Evolutionary conservation across 2,329 filamentous ascomycete genomes (phyloP), one percentile per base, ranked within the genome.

Genomic region (Exophiala dermatitidis): DNA sequence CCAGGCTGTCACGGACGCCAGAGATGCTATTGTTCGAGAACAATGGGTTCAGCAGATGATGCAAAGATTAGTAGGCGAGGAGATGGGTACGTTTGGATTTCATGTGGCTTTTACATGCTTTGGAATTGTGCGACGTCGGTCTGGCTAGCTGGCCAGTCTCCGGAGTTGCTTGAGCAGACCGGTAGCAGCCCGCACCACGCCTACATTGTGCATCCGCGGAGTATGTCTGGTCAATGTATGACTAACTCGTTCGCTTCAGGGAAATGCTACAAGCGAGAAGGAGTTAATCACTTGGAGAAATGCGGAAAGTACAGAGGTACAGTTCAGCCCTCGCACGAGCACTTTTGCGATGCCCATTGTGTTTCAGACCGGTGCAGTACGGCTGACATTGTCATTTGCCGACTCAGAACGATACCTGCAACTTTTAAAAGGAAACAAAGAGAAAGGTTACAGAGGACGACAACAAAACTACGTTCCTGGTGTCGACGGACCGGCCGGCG

Each of bases 41-140:
- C 82, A 85, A 65, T 85, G 82, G 82, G 80, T 85, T 52, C 78
- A 77, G 71, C 79, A 76, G 67, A 85, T 85, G 82, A 85, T 85
- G 82, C 78, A 80, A 52, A 71, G 82, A 58, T 69, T 85, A 54
- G 81, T 85, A 46, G 71, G 81, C 42, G 80, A 85, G 67, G 82
- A 85, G 71, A 73, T 85, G 76, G 78, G 79, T 63, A 83, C 80
- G 72, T 84, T 49, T 29, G 28, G 2, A 26, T 32, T 29, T 6
- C n/a, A 47, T 19, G 10, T 38, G 43, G 5, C 3, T 7, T n/a
- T 8, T 26, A n/a, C 2, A 10, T 34, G 34, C 41, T 36, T 9
- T 48, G n/a, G 19, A 19, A 19, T 19, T 19, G 19, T 19, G 19
- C 19, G 19, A 19, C 19, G 19, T 19, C 19, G 19, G 19, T 19